Evolutionary conservation across 225 moss, liverwort and hornwort species (phyloP), one percentile per base, ranked within the genome.

Genomic region (Bryum argenteum): DNA sequence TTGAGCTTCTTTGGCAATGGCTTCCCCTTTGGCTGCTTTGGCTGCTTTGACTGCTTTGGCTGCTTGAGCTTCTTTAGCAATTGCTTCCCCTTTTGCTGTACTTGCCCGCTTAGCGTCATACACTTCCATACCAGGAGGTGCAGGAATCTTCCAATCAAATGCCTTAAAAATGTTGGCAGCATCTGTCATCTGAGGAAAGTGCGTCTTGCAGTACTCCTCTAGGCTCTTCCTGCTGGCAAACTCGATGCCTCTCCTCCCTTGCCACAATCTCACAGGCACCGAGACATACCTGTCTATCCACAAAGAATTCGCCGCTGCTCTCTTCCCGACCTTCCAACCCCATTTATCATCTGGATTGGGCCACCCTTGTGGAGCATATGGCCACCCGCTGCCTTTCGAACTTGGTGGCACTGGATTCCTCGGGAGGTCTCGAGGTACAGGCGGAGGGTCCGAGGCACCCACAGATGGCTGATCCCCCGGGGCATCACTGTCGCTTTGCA

Each of bases 361-460:
- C 94, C 91, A 94, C 57, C 87, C 91, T 66, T 94, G 81, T 16
- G 94, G 94, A 61, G 91, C 90, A 43, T 91, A 94, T 15, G 91
- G 91, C 94, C 91, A 94, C 41, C 94, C 94, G 69, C 72, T 67
- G 52, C 91, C 94, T 67, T 78, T 82, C 66, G 80, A 81, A 52
- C 79, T 84, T 80, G 62, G 78, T 60, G 74, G 65, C 23, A 82
- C 86, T 38, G 84, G 81, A 48, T 79, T 83, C 51, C 93, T 79
- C 20, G 86, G 86, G 23, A 88, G 54, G 43, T 18, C 62, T 51
- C 81, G 70, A 50, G 93, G 91, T 56, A 86, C 79, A 44, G 63
- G 72, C 21, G 84, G 80, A 62, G 89, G 91, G 43, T 79, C 79
- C 54, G 54, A 33, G 22, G 5, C 44, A 55, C 40, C 66, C 39